These are phyloP conservation scores for Bipolaris zeicola DNA, from an alignment of 2,329 filamentous ascomycete genomes.

Conservation along the genomic window DNA sequence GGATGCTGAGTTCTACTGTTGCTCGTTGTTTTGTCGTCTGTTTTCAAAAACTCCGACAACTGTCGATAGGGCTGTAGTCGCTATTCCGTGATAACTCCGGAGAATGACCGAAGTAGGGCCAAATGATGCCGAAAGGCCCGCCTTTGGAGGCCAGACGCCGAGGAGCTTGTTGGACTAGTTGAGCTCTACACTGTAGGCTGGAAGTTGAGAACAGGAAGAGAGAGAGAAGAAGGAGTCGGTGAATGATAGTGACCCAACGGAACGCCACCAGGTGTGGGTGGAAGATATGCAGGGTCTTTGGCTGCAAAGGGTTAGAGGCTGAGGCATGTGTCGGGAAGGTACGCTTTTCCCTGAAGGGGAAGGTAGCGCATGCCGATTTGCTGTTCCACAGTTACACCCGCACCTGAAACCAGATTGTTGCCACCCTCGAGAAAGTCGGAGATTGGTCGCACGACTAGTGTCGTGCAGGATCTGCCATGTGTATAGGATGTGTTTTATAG, in stretches of 20 bases:
- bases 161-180: background rate
- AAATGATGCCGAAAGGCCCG: background rate
- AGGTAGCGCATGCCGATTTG: conserved; percentile 2
- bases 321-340: conserved; percentile 6
- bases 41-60: conserved; percentile 16
- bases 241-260: conserved; percentile 15
- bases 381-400: conserved; percentile 4
- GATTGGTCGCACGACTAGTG: background rate
- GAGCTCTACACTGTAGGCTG: background rate
- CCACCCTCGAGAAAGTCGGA: conserved; percentile 7
- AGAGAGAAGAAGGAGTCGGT: conserved; percentile 3
- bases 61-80: conserved; percentile 17
- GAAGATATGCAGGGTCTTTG: conserved; percentile 22
- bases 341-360: conserved; percentile 8
- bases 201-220: background rate
- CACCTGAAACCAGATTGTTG: conserved; percentile 7
- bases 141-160: background rate
- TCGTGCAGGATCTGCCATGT: background rate
- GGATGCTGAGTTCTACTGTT: background rate
- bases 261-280: conserved; percentile 8
- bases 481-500: background rate
- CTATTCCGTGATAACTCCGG: conserved; percentile 21
- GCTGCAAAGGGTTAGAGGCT: conserved; percentile 14
- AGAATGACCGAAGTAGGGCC: conserved; percentile 9
- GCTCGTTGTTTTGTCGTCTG: conserved; percentile 3